These are phyloP conservation scores for Scopulariopsis brevicaulis DNA, from an alignment of 2,329 filamentous ascomycete species.

Conservation along the genomic window DNA sequence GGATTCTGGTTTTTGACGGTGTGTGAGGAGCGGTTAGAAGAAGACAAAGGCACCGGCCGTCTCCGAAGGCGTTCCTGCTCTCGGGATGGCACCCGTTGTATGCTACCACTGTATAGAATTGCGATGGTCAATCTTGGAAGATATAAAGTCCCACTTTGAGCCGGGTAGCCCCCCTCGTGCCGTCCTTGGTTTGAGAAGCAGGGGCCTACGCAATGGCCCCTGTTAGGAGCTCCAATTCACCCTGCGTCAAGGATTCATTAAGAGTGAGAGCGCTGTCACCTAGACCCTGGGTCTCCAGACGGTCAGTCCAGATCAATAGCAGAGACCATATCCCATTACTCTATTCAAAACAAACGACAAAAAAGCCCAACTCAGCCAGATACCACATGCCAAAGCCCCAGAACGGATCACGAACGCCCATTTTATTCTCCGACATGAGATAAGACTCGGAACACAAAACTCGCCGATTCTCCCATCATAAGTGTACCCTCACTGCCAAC, in stretches of 20 bases:
- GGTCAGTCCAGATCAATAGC: background rate
- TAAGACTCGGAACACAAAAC: background rate
- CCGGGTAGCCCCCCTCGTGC: too few species aligned
- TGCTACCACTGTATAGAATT: slow-evolving; percentile 1
- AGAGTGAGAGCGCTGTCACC: too few species aligned
- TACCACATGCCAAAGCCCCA: background rate
- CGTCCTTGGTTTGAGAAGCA: too few species aligned
- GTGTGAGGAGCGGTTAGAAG: background rate
- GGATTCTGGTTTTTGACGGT: background rate
- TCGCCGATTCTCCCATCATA: background rate
- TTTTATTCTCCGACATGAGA: background rate
- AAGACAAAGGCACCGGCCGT: background rate
- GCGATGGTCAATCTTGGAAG: background rate
- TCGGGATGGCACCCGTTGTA: background rate
- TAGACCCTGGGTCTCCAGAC: too few species aligned
- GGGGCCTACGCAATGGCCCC: too few species aligned
- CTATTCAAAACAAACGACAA: background rate
- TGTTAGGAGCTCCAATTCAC: too few species aligned
- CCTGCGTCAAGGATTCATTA: too few species aligned
- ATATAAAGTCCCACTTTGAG: background rate
- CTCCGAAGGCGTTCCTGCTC: background rate
- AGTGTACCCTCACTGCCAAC: background rate
- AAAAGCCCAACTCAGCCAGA: background rate
- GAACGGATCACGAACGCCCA: background rate
- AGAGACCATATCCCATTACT: background rate